phyloP scores from a whole-genome alignment of 805 yeast genomes.

The Candida easanensis region DNA sequence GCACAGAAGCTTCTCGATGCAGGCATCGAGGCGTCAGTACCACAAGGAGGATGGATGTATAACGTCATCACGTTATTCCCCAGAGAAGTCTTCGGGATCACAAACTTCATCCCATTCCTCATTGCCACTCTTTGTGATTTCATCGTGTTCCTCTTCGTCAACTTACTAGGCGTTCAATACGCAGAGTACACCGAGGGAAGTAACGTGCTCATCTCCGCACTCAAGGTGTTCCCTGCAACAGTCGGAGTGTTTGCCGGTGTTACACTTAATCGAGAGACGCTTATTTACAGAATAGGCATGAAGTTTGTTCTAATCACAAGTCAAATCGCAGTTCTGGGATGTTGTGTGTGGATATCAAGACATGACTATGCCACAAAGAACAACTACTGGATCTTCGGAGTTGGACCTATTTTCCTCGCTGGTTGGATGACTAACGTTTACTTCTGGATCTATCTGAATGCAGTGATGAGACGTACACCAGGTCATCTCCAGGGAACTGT shows the following conservation, averaged over 20 bases:
- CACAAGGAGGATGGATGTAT: not conserved
- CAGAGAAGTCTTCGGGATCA: slow-evolving; percentile 23
- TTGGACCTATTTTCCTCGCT: slow-evolving; percentile 23
- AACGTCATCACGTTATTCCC: slow-evolving; percentile 29
- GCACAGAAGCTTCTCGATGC: not conserved
- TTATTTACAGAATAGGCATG: slow-evolving; percentile 23
- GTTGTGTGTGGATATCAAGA: slow-evolving; percentile 14
- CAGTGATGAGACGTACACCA: slow-evolving; percentile 33
- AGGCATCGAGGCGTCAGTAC: too few relatives aligned
- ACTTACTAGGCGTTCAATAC: slow-evolving; percentile 25
- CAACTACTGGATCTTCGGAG: slow-evolving; percentile 30
- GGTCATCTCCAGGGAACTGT: slow-evolving; percentile 33
- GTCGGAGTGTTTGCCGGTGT: slow-evolving; percentile 32
- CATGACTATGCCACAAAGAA: slow-evolving; percentile 14
- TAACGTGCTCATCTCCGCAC: slow-evolving; percentile 33
- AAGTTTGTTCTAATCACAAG: slow-evolving; percentile 15
- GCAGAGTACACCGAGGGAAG: slow-evolving; percentile 27
- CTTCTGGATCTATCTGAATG: slow-evolving; percentile 32
- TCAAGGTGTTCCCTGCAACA: slow-evolving; percentile 34
- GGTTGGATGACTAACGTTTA: slow-evolving; percentile 31
- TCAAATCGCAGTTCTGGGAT: not conserved
- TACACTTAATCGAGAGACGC: slow-evolving; percentile 21
- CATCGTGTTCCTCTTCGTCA: too few relatives aligned
- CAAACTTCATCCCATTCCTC: slow-evolving; percentile 26
- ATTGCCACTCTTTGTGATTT: slow-evolving; percentile 22